Base-by-base conservation (phyloP, 148 eudicot genomes). In the Chenopodium album region DNA sequence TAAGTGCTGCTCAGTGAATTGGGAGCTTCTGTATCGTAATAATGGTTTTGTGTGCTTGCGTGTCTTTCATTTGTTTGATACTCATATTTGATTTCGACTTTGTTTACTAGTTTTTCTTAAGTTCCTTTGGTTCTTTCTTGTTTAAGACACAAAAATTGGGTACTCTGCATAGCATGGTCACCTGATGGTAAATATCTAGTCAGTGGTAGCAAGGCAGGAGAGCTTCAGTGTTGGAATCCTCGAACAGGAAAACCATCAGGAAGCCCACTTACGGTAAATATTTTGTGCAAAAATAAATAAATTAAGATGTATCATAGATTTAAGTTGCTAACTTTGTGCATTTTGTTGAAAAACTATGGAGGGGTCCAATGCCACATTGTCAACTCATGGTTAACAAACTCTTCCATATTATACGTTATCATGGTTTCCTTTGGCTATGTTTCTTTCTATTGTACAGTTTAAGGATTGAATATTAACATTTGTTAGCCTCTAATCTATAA, bases 121-220 rank as follows among this genome's bases (percentile, higher is more conserved):
- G 52, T 60, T 75, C 6, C 20, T 6, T 50, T 56, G 16, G 62
- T 84, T 63, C 28, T 68, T 26, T 20, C 20, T 41, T 76, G 16
- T 52, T 76, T 86, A 96, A 98, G 99, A 79, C 99, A 96, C 88
- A 94, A 86, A 80, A 96, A 92, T 85, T 96, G 98, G 98, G 99
- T 96, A 81, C 97, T 96, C 72, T 94, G 87, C 84, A 91, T 94
- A 83, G 98, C 95, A 79, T 96, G 99, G 99, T 94, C 99, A 44
- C 97, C 99, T 13, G 99, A 96, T 91, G 93, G 95, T 71, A 94
- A 94, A 87, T 85, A 96, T 89, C 94, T 95, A 77, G 99, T 89
- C 31, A 96, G 99, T 91, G 98, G 99, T 82, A 96, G 98, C 88
- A 94, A 92, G 89, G 81, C 94, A 28, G 97, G 99, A 84, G 98